Base-by-base conservation (phyloP, 2,329 filamentous ascomycete species). In the Epichloe typhina region DNA sequence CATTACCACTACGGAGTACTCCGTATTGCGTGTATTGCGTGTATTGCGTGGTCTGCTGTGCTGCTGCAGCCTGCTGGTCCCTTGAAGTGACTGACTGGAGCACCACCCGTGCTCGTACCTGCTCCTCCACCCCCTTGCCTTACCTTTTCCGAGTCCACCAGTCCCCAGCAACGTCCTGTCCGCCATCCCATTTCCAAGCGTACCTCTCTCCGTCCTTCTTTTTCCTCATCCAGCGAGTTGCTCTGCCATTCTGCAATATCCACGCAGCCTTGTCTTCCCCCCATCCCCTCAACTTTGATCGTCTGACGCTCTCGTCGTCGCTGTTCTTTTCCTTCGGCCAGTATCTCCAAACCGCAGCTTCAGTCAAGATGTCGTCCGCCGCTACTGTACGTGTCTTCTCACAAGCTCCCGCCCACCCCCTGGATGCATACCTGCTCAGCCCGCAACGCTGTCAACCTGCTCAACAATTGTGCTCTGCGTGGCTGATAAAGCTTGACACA, bases 331-430 rank as follows among this genome's bases (percentile, higher is more conserved):
- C 42, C 31, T 48, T 45, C 52, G 52, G 49, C 35, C 49, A 47
- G 38, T 45, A 46, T 52, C 44, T 54, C 50, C 44, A 48, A 43
- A 36, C 23, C 36, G 4, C 21, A 33, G 38, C 39, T 38, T 52
- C 53, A 39, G 26, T 52, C 56, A 59, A 56, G 46, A 61, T 61
- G 59, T 61, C 58, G 50, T 58, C 59, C 49, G 51, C 58, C 47
- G 54, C 58, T 55, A 36, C 49, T 23, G 51, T 57, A 49, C 55
- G 49, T 52, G 40, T 47, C 45, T 47, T 39, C 45, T 49, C 50
- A 26, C 23, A 54, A 49, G 39, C 40, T 52, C 33, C 46, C 41
- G 13, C 43, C 36, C 46, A 39, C 35, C 49, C 46, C 37, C 47
- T 45, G 21, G 47, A 49, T 38, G 37, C 49, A 38, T 26, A 37